A percentile compares a stretch with the other conserved stretches of the same genome.
These are phyloP conservation scores for Cyclocybe cylindracea DNA, from an alignment of 768 basidiomycete genomes.

Conservation along the genomic window DNA sequence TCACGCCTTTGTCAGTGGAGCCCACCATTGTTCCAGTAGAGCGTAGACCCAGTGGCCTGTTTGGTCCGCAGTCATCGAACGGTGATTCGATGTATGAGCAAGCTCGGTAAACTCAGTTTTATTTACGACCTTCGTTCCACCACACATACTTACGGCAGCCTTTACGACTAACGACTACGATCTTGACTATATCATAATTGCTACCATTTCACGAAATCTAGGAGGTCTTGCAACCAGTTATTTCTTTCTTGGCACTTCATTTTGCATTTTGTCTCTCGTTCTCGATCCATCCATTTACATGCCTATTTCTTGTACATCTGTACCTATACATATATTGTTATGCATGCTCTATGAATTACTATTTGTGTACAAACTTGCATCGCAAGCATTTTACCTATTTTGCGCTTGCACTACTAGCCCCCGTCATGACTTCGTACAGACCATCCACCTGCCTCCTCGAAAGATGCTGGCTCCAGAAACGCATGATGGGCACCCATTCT, in stretches of 20 bases:
- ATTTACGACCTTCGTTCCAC: not conserved
- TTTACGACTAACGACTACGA: not conserved
- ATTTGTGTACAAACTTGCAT: no score
- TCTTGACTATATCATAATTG: not conserved
- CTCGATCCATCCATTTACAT: no score
- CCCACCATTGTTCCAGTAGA: slow-evolving; percentile 59
- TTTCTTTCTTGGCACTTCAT: no score
- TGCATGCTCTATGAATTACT: no score
- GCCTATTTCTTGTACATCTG: no score
- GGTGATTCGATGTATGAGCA: slow-evolving; percentile 19
- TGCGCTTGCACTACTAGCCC: slow-evolving; percentile 13
- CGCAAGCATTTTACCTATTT: not conserved
- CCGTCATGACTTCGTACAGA: slow-evolving; percentile 69
- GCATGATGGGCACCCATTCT: slow-evolving; percentile 86
- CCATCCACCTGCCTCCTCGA: slow-evolving; percentile 57
- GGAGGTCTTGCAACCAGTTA: no score
- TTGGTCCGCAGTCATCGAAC: slow-evolving; percentile 53
- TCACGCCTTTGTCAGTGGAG: slow-evolving; percentile 62
- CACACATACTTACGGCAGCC: not conserved
- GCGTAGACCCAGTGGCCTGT: slow-evolving; percentile 63
- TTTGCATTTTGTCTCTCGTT: no score
- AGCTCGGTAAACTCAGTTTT: not conserved
- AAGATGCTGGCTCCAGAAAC: slow-evolving; percentile 79
- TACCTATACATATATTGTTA: no score
- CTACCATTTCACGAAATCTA: not conserved